Percentiles rank a stretch among this genome's conserved stretches.
Evolutionary conservation across 306 rosid genomes (phyloP).

Genomic region (Coriaria nepalensis): DNA sequence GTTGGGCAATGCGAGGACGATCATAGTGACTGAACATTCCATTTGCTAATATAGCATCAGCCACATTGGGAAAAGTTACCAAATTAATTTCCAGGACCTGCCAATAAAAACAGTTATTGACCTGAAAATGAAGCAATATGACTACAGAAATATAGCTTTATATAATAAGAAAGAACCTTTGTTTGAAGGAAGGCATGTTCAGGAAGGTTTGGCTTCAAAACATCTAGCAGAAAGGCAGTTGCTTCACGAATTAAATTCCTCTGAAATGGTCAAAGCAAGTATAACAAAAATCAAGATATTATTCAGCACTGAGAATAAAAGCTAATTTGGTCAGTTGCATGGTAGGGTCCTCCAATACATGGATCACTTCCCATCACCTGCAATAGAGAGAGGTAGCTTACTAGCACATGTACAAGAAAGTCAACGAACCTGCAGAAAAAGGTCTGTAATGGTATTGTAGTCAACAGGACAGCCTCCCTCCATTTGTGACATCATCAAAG

Average conservation of each 20-base stretch:
- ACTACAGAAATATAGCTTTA: too few species aligned
- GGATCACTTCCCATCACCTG: too few species aligned
- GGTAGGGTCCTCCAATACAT: too few species aligned
- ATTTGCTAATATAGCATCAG: slow-evolving; percentile 95
- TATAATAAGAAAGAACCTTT: slow-evolving; percentile 37
- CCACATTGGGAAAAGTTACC: slow-evolving; percentile 94
- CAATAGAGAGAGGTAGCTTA: too few species aligned
- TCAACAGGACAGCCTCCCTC: slow-evolving; percentile 99
- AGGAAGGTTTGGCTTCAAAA: slow-evolving; percentile 90
- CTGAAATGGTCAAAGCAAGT: slow-evolving; percentile 23
- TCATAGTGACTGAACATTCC: slow-evolving; percentile 99
- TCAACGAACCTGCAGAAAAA: slow-evolving; percentile 83
- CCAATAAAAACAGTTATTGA: slow-evolving; percentile 14
- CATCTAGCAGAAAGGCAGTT: slow-evolving; percentile 88
- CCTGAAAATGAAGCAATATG: slow-evolving; percentile 8
- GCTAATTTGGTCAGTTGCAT: too few species aligned
- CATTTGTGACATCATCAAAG: slow-evolving; percentile 99
- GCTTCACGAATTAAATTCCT: slow-evolving; percentile 99
- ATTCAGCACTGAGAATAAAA: too few species aligned
- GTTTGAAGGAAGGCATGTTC: slow-evolving; percentile 91
- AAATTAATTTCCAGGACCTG: slow-evolving; percentile 94
- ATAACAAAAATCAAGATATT: not conserved
- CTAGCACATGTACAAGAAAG: not conserved
- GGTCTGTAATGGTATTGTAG: slow-evolving; percentile 94
- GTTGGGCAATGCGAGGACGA: slow-evolving; percentile 92